A percentile compares a stretch with the other conserved stretches of the same genome.
Conservation (phyloP, 805 yeast species). For the Kluyveromyces lactis region DNA sequence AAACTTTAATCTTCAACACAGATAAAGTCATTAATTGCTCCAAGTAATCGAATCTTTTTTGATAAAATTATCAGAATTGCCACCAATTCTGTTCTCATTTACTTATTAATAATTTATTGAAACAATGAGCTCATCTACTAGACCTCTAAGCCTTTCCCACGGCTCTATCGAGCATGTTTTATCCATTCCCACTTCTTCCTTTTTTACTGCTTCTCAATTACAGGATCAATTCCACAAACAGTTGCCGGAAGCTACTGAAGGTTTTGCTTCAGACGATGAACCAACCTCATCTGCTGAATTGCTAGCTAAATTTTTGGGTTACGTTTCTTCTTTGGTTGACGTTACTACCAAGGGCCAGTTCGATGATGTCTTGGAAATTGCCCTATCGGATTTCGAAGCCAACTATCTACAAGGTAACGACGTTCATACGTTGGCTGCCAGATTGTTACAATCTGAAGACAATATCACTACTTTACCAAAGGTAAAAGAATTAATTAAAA, state of each 20-base stretch:
- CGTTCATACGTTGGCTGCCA: slow-evolving; percentile 82
- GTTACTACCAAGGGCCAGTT: slow-evolving; percentile 40
- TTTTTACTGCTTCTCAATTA: slow-evolving; percentile 76
- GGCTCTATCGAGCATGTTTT: slow-evolving; percentile 85
- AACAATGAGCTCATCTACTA: slow-evolving; percentile 33
- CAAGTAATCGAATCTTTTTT: too few species aligned
- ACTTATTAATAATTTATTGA: too few species aligned
- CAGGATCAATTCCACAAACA: slow-evolving; percentile 76
- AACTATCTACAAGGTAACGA: slow-evolving; percentile 68
- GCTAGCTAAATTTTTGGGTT: slow-evolving; percentile 76
- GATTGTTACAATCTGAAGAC: slow-evolving; percentile 46
- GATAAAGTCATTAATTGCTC: too few species aligned
- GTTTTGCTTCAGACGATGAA: slow-evolving; percentile 77
- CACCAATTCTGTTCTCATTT: too few species aligned
- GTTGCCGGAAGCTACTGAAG: slow-evolving; percentile 76
- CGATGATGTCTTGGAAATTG: slow-evolving; percentile 59
- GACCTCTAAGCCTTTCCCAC: slow-evolving; percentile 79
- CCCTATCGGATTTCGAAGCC: slow-evolving; percentile 77
- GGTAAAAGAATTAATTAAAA: slow-evolving; percentile 64
- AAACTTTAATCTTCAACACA: too few species aligned
- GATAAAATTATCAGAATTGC: too few species aligned
- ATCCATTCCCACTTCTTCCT: slow-evolving; percentile 74
- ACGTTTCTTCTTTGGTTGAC: slow-evolving; percentile 42
- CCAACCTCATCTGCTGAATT: slow-evolving; percentile 83
- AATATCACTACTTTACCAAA: slow-evolving; percentile 63